Evolutionary conservation across 2,329 filamentous ascomycete genomes (phyloP), one percentile per base, ranked within the genome.

Genomic region (Fusarium anthophilum): DNA sequence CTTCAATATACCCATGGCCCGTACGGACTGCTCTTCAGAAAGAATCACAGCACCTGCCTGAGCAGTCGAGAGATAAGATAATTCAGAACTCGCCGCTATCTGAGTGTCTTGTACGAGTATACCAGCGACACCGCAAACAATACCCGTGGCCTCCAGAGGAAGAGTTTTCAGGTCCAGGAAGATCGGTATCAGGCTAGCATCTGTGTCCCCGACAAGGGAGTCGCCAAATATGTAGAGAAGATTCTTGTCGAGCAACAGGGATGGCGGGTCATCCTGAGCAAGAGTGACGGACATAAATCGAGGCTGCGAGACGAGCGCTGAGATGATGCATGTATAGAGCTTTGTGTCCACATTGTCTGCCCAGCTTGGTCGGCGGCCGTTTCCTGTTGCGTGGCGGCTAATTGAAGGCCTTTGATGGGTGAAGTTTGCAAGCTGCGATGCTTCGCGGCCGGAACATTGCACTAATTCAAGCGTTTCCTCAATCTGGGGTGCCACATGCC

Each of bases 101-200:
- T 86, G 83, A 81, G 94, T 91, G 51, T 93, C 93, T 56, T 93
- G 90, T 2, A 95, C 93, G 35, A 98, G 86, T 62, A 91, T 89
- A 32, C 95, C 94, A 0, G 96, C 95, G 5, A 99, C 94, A 35
- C 96, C 96, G 76, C 95, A 98, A 8, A 99, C 94, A 66, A 99
- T 98, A 28, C 96, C 96, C 1, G 95, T 97, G 13, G 94, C 95
- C 81, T 98, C 94, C 47, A 96, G 88, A 0, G 96, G 94, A 45
- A 98, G 85, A 47, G 90, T 91, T 26, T 90, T 91, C 32, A 99
- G 87, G 77, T 98, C 94, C 8, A 99, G 88, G 66, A 95, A 96
- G 76, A 99, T 96, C 3, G 96, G 95, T 4, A 97, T 90, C 39
- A 95, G 87, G 66, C 90, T 90, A 74, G 91, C 91, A 60, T 91